These are phyloP conservation scores for Vitis amurensis DNA, from an alignment of 164 flowering plant genomes.

Conservation along the genomic window DNA sequence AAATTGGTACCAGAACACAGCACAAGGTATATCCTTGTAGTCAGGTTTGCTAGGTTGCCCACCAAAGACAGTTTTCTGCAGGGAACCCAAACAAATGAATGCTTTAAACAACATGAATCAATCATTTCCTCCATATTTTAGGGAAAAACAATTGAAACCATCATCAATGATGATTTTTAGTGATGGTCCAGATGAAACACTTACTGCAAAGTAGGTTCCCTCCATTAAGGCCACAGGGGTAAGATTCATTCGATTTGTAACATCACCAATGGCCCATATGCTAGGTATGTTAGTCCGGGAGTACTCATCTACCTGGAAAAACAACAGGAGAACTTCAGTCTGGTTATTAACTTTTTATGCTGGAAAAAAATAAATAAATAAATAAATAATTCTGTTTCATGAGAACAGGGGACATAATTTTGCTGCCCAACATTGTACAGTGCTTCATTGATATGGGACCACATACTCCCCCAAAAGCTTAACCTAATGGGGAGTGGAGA, in stretches of 20 bases:
- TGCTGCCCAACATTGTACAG: no score
- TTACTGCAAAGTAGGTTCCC: slow-evolving; percentile 55
- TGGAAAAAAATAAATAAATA: background rate
- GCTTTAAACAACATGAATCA: background rate
- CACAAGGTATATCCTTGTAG: slow-evolving; percentile 70
- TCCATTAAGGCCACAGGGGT: slow-evolving; percentile 94
- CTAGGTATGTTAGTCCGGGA: slow-evolving; percentile 82
- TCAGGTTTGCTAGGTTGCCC: slow-evolving; percentile 74
- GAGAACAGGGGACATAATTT: no score
- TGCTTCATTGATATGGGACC: no score
- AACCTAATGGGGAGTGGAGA: no score
- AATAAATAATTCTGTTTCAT: background rate
- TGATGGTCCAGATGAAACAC: slow-evolving; percentile 10
- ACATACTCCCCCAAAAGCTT: no score
- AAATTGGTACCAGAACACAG: slow-evolving; percentile 78
- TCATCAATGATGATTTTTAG: background rate
- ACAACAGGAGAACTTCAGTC: background rate
- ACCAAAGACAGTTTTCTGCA: slow-evolving; percentile 88
- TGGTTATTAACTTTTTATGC: background rate
- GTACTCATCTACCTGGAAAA: slow-evolving; percentile 79
- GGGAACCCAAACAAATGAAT: slow-evolving; percentile 5
- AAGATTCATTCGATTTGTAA: slow-evolving; percentile 82
- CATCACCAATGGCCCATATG: slow-evolving; percentile 99
- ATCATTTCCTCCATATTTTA: no score
- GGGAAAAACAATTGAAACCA: background rate